Evolutionary conservation across 179 eudicot species (phyloP).

Genomic region (Actinidia chinensis): DNA sequence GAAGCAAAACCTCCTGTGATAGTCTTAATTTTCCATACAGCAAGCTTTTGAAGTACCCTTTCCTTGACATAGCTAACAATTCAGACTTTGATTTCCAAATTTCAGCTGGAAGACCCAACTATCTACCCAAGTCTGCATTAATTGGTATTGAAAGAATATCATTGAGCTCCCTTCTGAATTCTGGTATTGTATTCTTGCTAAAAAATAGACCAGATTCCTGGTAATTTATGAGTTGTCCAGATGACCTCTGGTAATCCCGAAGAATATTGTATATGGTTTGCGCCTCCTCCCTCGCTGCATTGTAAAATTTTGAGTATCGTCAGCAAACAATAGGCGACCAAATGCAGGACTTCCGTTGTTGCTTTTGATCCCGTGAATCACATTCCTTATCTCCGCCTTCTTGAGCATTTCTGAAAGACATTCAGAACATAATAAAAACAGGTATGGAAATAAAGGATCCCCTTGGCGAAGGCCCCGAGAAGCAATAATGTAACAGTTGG

Average conservation of each 20-base stretch:
- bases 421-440: not conserved
- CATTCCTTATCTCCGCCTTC: not conserved
- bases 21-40: conserved; percentile 9
- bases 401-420: not conserved
- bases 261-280: not conserved
- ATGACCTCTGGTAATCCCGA: not conserved
- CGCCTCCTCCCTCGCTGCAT: too few species aligned
- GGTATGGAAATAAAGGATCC: not conserved
- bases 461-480: not conserved
- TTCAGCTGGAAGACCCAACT: not conserved
- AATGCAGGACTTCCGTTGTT: not conserved
- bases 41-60: not conserved
- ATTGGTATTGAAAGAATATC: not conserved
- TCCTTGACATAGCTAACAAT: not conserved
- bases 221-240: not conserved
- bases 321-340: not conserved
- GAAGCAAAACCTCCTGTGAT: conserved; percentile 1
- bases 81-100: not conserved
- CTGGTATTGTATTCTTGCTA: not conserved
- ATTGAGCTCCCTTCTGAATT: not conserved
- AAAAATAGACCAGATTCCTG: not conserved
- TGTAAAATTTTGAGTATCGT: not conserved
- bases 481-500: not conserved
- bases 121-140: not conserved
- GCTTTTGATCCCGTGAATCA: not conserved